These are phyloP conservation scores for Trifolium pratense DNA, from an alignment of 306 rosid species.

Conservation along the genomic window DNA sequence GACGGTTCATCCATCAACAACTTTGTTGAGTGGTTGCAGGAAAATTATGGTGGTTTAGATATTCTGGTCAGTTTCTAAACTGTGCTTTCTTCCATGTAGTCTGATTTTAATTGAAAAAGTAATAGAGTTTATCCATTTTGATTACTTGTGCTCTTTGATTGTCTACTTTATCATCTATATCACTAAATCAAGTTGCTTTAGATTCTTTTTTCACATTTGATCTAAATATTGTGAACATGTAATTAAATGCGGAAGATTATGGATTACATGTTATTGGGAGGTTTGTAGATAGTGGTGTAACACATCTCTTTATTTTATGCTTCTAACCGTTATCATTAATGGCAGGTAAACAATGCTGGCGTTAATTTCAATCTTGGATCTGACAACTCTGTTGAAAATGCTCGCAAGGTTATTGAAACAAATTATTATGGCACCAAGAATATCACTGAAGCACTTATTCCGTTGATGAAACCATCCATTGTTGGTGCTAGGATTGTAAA, in stretches of 20 bases:
- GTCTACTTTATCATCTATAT: no score
- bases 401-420: conserved; percentile 42
- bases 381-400: conserved; percentile 50
- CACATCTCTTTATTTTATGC: conserved; percentile 10
- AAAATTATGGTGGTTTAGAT: conserved; percentile 82
- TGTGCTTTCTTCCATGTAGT: conserved; percentile 12
- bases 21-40: conserved; percentile 71
- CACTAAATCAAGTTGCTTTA: no score
- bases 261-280: not conserved
- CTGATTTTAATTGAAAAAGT: conserved; percentile 5
- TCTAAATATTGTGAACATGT: conserved; percentile 27
- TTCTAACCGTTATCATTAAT: conserved; percentile 25
- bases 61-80: conserved; percentile 67
- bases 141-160: no score
- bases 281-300: conserved; percentile 1
- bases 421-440: conserved; percentile 45
- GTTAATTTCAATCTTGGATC: conserved; percentile 52
- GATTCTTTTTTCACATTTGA: not conserved
- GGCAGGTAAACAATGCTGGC: conserved; percentile 51
- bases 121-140: conserved; percentile 14
- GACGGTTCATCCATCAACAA: conserved; percentile 61
- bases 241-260: not conserved
- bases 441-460: conserved; percentile 43
- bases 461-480: conserved; percentile 45
- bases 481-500: conserved; percentile 48